A percentile compares a stretch with the other conserved stretches of the same genome.
Conservation (phyloP, 768 basidiomycete genomes). For the Suillus placidus region DNA sequence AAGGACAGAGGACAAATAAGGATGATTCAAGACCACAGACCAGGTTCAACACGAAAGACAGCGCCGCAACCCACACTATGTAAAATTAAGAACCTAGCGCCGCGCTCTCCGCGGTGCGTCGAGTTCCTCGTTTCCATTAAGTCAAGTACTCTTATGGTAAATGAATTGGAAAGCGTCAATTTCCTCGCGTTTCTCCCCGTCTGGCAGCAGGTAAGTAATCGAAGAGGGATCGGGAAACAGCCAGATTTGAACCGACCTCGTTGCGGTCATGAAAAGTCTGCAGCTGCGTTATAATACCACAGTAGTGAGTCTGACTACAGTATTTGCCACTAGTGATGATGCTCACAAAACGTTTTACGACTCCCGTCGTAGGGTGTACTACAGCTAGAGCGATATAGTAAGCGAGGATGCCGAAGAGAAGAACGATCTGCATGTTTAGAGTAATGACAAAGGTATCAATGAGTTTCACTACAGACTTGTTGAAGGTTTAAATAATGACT, state of each 20-base stretch:
- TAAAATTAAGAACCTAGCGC: background rate
- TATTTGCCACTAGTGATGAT: background rate
- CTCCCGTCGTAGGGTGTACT: background rate
- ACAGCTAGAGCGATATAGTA: background rate
- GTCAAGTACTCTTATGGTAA: background rate
- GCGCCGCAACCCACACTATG: background rate
- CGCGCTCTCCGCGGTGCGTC: background rate
- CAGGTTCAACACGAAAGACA: background rate
- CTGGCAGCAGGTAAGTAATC: background rate
- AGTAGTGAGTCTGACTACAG: background rate
- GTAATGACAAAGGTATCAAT: background rate
- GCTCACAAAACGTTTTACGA: background rate
- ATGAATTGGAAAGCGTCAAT: background rate
- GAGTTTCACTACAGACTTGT: too few species aligned
- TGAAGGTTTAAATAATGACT: too few species aligned
- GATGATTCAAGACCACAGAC: background rate
- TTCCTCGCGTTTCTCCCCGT: background rate
- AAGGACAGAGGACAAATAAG: background rate
- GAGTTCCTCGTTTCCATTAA: background rate
- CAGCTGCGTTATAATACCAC: background rate
- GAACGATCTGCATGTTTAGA: background rate
- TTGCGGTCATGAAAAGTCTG: background rate
- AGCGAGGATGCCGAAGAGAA: background rate
- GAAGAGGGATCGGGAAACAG: background rate
- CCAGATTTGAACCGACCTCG: background rate